Conservation (phyloP, 306 rosid genomes). For the Rosa persica region DNA sequence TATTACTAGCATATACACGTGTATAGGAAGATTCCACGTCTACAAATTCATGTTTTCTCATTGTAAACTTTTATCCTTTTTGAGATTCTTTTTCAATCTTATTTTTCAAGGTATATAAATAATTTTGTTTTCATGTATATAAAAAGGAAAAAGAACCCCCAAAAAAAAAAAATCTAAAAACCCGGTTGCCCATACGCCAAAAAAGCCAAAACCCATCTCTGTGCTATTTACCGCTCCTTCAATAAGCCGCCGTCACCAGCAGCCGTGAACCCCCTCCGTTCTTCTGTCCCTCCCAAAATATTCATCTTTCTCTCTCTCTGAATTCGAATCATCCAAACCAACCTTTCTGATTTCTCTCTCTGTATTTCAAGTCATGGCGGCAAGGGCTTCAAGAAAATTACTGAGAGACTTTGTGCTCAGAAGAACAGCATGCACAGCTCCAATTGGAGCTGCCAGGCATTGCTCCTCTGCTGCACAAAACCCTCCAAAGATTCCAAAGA, state of each 20-base stretch:
- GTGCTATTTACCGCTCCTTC: not conserved
- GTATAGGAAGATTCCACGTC: too few species aligned
- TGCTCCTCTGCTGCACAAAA: constrained; percentile 55
- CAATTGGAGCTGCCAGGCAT: constrained; percentile 44
- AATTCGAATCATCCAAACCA: not conserved
- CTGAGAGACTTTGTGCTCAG: constrained; percentile 39
- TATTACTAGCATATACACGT: too few species aligned
- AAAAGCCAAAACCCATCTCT: constrained; percentile 2
- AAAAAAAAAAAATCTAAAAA: not conserved
- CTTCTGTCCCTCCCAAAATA: not conserved
- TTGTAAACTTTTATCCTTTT: too few species aligned
- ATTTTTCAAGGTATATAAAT: too few species aligned
- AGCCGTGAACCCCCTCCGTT: not conserved
- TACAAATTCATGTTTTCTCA: too few species aligned
- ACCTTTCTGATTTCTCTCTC: not conserved
- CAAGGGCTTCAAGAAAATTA: constrained; percentile 59
- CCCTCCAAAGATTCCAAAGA: constrained; percentile 58
- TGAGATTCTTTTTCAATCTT: too few species aligned
- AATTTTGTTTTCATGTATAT: too few species aligned
- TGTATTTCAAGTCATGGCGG: constrained; percentile 56
- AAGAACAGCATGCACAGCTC: constrained; percentile 33
- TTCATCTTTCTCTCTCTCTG: not conserved
- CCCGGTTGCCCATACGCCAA: not conserved
- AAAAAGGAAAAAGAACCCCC: too few species aligned
- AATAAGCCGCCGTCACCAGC: not conserved